Evolutionary conservation across 805 yeast species (phyloP).

Genomic region (Pichia thaimueangensis): DNA sequence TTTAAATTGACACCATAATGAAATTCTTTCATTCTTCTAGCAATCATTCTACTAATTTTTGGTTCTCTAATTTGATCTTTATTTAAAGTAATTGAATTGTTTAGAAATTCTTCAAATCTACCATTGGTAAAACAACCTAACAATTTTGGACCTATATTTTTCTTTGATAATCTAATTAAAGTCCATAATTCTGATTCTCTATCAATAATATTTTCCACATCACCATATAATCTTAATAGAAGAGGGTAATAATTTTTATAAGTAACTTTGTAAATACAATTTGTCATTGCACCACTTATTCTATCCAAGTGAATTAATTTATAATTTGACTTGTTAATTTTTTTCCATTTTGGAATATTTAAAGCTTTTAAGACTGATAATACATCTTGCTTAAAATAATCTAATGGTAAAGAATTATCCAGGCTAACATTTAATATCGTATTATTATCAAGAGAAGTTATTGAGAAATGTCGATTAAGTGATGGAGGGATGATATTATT

Average conservation of each 20-base stretch:
- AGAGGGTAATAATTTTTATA: constrained; percentile 46
- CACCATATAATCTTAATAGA: constrained; percentile 80
- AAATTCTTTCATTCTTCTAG: constrained; percentile 93
- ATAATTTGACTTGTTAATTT: constrained; percentile 35
- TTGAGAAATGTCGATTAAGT: no score
- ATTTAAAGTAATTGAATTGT: constrained; percentile 72
- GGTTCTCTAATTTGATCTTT: constrained; percentile 69
- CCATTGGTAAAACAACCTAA: constrained; percentile 91
- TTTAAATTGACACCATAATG: constrained; percentile 73
- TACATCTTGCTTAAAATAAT: constrained; percentile 79
- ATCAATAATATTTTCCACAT: constrained; percentile 80
- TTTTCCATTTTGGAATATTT: constrained; percentile 75
- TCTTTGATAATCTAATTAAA: constrained; percentile 64
- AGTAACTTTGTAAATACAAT: constrained; percentile 70
- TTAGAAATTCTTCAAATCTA: constrained; percentile 86
- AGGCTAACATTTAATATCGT: constrained; percentile 42
- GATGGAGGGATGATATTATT: no score
- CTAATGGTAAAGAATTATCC: constrained; percentile 75
- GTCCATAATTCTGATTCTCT: constrained; percentile 72
- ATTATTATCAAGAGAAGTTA: no score
- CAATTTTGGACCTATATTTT: constrained; percentile 81
- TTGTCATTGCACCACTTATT: constrained; percentile 90
- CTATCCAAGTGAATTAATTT: constrained; percentile 49
- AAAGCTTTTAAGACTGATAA: constrained; percentile 56
- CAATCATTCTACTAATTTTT: constrained; percentile 74